These are phyloP conservation scores for Trametes hirsuta DNA, from an alignment of 1,284 basidiomycete genomes.

Conservation along the genomic window DNA sequence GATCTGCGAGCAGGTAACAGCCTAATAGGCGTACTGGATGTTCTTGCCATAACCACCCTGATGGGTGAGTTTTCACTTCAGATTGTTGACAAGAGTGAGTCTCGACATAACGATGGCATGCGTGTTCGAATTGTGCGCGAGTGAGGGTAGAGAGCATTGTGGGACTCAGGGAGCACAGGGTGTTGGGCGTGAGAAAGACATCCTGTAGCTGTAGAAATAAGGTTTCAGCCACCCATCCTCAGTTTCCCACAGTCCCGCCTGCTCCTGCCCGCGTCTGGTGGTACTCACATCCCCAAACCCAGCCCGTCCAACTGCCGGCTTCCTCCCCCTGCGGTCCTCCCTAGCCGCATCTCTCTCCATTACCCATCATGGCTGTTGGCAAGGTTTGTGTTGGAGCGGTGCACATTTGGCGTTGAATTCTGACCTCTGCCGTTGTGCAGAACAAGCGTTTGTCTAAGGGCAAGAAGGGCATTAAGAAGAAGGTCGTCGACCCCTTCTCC, in stretches of 20 bases:
- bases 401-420: neutral
- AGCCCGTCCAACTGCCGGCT: constrained; percentile 56
- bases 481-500: constrained; percentile 99
- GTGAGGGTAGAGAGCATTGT: constrained; percentile 46
- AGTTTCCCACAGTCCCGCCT: constrained; percentile 28
- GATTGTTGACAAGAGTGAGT: constrained; percentile 12
- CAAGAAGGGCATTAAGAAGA: constrained; percentile 99
- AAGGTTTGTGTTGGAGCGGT: constrained; percentile 58
- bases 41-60: constrained; percentile 59
- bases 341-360: constrained; percentile 43
- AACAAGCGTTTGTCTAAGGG: constrained; percentile 99
- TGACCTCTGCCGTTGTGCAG: constrained; percentile 42
- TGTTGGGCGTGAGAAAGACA: constrained; percentile 49
- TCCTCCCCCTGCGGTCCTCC: constrained; percentile 45
- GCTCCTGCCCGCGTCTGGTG: constrained; percentile 28
- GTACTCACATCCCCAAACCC: constrained; percentile 46
- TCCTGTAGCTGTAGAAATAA: constrained; percentile 31
- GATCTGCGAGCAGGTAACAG: neutral
- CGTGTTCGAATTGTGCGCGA: constrained; percentile 63
- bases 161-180: constrained; percentile 21
- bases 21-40: constrained; percentile 46
- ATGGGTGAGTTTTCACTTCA: constrained; percentile 14
- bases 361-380: constrained; percentile 85
- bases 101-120: constrained; percentile 46
- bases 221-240: constrained; percentile 48